Percentiles rank a stretch among this genome's conserved stretches.
These are phyloP conservation scores for Amaranthus cruentus DNA, from an alignment of 148 eudicot genomes.

Conservation along the genomic window DNA sequence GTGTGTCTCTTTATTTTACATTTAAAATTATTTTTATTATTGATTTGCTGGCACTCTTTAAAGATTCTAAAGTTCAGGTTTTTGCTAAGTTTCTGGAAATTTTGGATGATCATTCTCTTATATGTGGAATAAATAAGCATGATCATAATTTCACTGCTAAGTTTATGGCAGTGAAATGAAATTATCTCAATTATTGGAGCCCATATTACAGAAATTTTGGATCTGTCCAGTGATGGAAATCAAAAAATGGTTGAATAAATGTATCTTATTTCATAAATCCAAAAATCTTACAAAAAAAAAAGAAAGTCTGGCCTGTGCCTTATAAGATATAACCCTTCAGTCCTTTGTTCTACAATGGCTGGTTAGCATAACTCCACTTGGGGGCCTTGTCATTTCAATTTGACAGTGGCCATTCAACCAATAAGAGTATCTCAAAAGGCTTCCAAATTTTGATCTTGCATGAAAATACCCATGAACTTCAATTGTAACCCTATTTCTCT, in stretches of 20 bases:
- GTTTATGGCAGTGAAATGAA: background rate
- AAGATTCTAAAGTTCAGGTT: too few species aligned
- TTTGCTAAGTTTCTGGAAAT: background rate
- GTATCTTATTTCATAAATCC: slow-evolving; percentile 11
- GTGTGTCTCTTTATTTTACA: slow-evolving; percentile 5
- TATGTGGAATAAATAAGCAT: background rate
- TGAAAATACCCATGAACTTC: slow-evolving; percentile 53
- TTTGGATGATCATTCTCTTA: background rate
- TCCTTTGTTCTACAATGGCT: slow-evolving; percentile 57
- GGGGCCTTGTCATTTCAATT: slow-evolving; percentile 62
- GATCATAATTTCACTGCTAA: background rate
- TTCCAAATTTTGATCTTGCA: slow-evolving; percentile 55
- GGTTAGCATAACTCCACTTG: slow-evolving; percentile 54
- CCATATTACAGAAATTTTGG: background rate
- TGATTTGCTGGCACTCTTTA: too few species aligned
- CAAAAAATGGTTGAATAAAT: slow-evolving; percentile 9
- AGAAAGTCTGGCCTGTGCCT: background rate
- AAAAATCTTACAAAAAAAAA: slow-evolving; percentile 10
- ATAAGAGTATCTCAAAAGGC: slow-evolving; percentile 52
- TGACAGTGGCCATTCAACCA: slow-evolving; percentile 59
- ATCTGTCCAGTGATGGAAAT: background rate
- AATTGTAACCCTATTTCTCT: slow-evolving; percentile 42
- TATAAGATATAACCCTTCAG: slow-evolving; percentile 1
- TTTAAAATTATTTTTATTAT: too few species aligned
- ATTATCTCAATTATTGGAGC: background rate